Conservation (phyloP, 768 basidiomycete species). For the Lenzites betulinus region DNA sequence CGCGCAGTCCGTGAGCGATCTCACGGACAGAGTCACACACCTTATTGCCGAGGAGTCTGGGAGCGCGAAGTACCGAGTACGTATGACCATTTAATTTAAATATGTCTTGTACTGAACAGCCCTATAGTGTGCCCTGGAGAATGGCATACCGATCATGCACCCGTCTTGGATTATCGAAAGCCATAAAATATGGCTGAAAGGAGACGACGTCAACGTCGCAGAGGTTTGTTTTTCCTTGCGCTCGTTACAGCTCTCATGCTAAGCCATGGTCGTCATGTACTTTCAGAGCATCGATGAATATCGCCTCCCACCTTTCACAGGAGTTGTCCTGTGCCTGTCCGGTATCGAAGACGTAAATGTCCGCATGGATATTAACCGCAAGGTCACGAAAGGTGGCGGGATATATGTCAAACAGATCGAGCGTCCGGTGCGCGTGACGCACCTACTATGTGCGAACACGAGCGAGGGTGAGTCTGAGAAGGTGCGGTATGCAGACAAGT, state of each 20-base stretch:
- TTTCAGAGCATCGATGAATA: conserved; percentile 59
- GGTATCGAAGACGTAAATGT: conserved; percentile 66
- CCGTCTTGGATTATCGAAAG: conserved; percentile 77
- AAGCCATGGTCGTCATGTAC: neutral
- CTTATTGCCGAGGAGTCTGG: conserved; percentile 81
- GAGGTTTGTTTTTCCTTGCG: conserved; percentile 47
- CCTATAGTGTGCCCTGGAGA: conserved; percentile 76
- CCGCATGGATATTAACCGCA: conserved; percentile 64
- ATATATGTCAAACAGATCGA: conserved; percentile 74
- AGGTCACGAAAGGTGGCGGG: conserved; percentile 64
- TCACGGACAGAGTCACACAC: conserved; percentile 89
- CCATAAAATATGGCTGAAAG: conserved; percentile 74
- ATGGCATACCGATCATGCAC: conserved; percentile 75
- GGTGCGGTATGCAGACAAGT: conserved; percentile 76
- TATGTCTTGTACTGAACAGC: neutral
- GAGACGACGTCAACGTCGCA: conserved; percentile 73
- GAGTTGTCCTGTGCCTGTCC: conserved; percentile 69
- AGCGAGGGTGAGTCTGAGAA: conserved; percentile 61
- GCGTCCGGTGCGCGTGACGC: conserved; percentile 78
- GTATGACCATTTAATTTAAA: neutral
- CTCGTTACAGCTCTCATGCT: neutral
- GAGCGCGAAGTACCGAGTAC: conserved; percentile 80
- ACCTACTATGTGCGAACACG: conserved; percentile 76
- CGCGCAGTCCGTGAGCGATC: conserved; percentile 63
- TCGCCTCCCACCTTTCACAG: conserved; percentile 73